These are phyloP conservation scores for Diaporthe caulivora DNA, from an alignment of 2,329 filamentous ascomycete genomes.

Conservation along the genomic window DNA sequence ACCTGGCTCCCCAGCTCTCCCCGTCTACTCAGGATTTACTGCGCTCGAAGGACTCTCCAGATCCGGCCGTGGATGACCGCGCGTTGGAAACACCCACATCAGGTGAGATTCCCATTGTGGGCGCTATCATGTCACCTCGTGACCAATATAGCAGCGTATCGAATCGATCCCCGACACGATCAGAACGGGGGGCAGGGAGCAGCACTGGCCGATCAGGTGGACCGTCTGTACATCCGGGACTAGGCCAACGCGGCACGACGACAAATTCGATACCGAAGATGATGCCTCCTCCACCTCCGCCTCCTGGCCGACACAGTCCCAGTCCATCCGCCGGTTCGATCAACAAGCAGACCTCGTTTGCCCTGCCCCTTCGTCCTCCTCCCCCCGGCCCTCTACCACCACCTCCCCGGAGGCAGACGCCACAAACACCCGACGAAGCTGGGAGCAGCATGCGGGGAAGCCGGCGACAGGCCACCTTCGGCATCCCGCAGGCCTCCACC, in stretches of 20 bases:
- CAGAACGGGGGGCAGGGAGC: constrained; percentile 52
- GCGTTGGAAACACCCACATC: constrained; percentile 74
- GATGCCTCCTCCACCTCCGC: constrained; percentile 48
- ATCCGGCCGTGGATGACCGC: constrained; percentile 59
- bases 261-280: constrained; percentile 66
- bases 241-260: constrained; percentile 64
- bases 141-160: constrained; percentile 60
- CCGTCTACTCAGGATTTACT: constrained; percentile 83
- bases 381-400: constrained; percentile 71
- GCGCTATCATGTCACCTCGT: constrained; percentile 67
- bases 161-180: constrained; percentile 65
- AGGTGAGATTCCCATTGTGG: constrained; percentile 77
- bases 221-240: constrained; percentile 62
- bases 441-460: constrained; percentile 56
- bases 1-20: constrained; percentile 84
- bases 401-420: constrained; percentile 67
- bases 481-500: constrained; percentile 56
- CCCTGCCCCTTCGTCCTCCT: constrained; percentile 73
- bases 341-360: constrained; percentile 66
- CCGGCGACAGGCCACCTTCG: constrained; percentile 67
- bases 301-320: constrained; percentile 34
- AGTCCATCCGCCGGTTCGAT: constrained; percentile 51
- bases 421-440: constrained; percentile 65
- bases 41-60: constrained; percentile 72
- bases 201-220: constrained; percentile 60